A percentile compares a stretch with the other conserved stretches of the same genome.
These are phyloP conservation scores for Trichomonascaceae sp. DNA, from an alignment of 1,139 yeast species.

Conservation along the genomic window DNA sequence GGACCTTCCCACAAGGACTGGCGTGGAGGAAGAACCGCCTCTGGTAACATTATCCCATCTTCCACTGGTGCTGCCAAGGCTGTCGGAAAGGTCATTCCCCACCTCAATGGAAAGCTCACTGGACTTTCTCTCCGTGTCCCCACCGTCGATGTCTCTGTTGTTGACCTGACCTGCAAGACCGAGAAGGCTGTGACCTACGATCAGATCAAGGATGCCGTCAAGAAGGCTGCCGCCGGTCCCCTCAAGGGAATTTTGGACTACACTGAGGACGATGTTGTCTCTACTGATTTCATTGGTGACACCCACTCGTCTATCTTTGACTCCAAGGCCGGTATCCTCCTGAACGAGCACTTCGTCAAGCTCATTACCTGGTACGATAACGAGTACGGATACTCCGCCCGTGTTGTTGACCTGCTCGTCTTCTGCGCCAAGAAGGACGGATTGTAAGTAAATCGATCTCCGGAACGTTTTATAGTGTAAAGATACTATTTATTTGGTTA, in stretches of 20 bases:
- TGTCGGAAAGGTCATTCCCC: constrained; percentile 82
- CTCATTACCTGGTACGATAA: constrained; percentile 84
- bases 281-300: constrained; percentile 73
- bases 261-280: constrained; percentile 81
- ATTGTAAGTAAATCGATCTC: constrained; percentile 1
- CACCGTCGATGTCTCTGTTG: constrained; percentile 75
- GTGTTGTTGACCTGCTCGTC: constrained; percentile 76
- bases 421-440: constrained; percentile 42
- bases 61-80: constrained; percentile 93
- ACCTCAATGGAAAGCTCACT: constrained; percentile 77
- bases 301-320: constrained; percentile 71
- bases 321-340: constrained; percentile 73
- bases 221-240: constrained; percentile 49
- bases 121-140: constrained; percentile 87
- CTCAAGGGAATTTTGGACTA: constrained; percentile 69
- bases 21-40: constrained; percentile 92
- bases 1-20: constrained; percentile 92
- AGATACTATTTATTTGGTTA: neutral
- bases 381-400: constrained; percentile 86
- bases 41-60: constrained; percentile 81
- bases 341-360: constrained; percentile 74
- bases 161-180: constrained; percentile 58
- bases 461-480: too few species aligned
- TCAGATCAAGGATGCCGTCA: constrained; percentile 59
- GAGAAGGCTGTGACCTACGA: constrained; percentile 59